These are phyloP conservation scores for Usnea hakonensis DNA, from an alignment of 495 filamentous ascomycete species.

Conservation along the genomic window DNA sequence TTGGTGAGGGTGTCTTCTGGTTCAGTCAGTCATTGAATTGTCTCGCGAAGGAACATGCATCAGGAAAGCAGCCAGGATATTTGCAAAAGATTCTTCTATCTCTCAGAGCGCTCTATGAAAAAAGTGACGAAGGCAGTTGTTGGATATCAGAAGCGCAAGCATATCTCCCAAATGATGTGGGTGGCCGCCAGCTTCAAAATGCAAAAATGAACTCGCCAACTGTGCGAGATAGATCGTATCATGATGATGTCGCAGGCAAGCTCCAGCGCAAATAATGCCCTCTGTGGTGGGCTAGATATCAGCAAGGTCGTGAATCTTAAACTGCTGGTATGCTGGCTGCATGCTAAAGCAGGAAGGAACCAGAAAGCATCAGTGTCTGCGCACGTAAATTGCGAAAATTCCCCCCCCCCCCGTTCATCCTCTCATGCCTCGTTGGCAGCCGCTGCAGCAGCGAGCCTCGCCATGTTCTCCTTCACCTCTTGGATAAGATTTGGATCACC, in stretches of 20 bases:
- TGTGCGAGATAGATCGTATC: too few species aligned
- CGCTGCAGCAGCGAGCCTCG: not conserved
- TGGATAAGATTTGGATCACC: constrained; percentile 29
- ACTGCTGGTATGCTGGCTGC: too few species aligned
- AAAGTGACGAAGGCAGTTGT: not conserved
- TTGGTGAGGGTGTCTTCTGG: too few species aligned
- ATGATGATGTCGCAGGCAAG: too few species aligned
- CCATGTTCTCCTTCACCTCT: constrained; percentile 25
- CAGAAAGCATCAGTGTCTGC: not conserved
- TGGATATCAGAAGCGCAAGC: not conserved
- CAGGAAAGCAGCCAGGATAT: not conserved
- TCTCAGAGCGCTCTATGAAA: not conserved
- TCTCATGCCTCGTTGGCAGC: not conserved
- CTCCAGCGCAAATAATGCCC: too few species aligned
- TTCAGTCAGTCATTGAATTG: too few species aligned
- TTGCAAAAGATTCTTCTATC: not conserved
- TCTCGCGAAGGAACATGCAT: too few species aligned
- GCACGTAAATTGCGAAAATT: not conserved
- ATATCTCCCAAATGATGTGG: not conserved
- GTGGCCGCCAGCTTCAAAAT: not conserved
- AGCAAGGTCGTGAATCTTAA: not conserved
- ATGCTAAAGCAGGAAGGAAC: too few species aligned
- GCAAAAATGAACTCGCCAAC: too few species aligned
- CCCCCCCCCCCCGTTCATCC: too few species aligned
- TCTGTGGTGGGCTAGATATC: not conserved